Conservation (phyloP, 495 filamentous ascomycete genomes). For the Lineolata rhizophorae region DNA sequence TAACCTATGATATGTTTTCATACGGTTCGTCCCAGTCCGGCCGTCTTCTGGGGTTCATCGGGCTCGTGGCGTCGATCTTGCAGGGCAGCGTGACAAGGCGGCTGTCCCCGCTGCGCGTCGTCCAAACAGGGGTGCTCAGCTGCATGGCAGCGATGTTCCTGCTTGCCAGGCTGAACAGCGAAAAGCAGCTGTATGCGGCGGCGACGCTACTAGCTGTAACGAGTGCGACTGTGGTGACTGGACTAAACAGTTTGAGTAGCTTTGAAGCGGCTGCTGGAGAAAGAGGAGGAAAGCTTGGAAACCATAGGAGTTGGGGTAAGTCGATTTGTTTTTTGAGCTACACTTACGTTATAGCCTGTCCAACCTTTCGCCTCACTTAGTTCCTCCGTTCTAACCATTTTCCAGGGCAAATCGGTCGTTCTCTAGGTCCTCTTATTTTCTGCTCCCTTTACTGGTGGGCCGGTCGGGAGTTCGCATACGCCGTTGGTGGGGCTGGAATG, state of each 20-base stretch:
- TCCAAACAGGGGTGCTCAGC: slow-evolving; percentile 55
- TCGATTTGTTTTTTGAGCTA: no score
- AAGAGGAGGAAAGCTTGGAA: slow-evolving; percentile 66
- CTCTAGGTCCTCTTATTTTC: slow-evolving; percentile 70
- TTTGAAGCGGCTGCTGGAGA: slow-evolving; percentile 66
- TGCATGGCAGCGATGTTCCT: slow-evolving; percentile 63
- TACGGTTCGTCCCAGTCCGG: slow-evolving; percentile 63
- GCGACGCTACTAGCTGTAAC: slow-evolving; percentile 71
- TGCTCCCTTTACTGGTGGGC: slow-evolving; percentile 99
- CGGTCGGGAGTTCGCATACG: slow-evolving; percentile 67
- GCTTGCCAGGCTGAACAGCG: slow-evolving; percentile 41
- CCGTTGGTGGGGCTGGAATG: slow-evolving; percentile 60
- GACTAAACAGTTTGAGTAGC: slow-evolving; percentile 74
- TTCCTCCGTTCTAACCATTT: not conserved
- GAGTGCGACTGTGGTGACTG: slow-evolving; percentile 81
- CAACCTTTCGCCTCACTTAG: no score
- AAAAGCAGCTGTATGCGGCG: slow-evolving; percentile 51
- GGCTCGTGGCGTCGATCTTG: slow-evolving; percentile 72
- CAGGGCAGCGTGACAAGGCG: slow-evolving; percentile 72
- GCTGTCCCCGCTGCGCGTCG: slow-evolving; percentile 51
- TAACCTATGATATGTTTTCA: slow-evolving; percentile 82
- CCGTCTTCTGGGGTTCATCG: slow-evolving; percentile 77
- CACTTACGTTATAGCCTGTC: no score
- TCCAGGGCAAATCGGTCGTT: slow-evolving; percentile 62
- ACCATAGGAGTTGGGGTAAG: slow-evolving; percentile 56